A percentile compares a stretch with the other conserved stretches of the same genome.
Conservation (phyloP, 2,329 filamentous ascomycete species). For the Ophiostoma sp. region DNA sequence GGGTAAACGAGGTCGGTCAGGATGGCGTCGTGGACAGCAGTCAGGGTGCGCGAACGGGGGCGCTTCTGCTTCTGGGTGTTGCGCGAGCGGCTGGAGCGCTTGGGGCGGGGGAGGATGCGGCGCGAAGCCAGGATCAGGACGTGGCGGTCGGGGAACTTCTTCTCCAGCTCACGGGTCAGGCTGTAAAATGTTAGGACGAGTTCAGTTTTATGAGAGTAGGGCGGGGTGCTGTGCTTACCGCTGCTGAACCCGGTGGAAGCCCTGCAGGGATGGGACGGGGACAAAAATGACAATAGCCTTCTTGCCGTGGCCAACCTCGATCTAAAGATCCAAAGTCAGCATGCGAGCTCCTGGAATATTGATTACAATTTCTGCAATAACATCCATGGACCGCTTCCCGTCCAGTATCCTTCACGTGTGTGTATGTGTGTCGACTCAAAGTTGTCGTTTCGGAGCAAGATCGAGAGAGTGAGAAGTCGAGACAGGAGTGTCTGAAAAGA, state of each 20-base stretch:
- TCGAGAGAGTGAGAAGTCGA: not conserved
- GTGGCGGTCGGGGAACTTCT: conserved; percentile 99
- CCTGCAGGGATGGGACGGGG: conserved; percentile 95
- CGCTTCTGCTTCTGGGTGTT: conserved; percentile 98
- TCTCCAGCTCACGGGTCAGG: conserved; percentile 99
- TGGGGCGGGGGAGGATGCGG: conserved; percentile 97
- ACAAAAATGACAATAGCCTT: conserved; percentile 99
- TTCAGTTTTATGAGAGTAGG: not conserved
- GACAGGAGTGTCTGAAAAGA: not conserved
- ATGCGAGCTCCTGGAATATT: conserved; percentile 69
- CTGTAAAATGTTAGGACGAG: conserved; percentile 46
- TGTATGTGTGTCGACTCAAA: conserved; percentile 23
- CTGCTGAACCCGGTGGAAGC: conserved; percentile 99
- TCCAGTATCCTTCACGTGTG: conserved; percentile 56
- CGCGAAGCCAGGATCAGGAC: conserved; percentile 98
- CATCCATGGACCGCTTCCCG: conserved; percentile 73
- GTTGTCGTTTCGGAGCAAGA: not conserved
- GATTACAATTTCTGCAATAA: conserved; percentile 35
- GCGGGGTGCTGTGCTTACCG: conserved; percentile 64
- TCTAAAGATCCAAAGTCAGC: conserved; percentile 78
- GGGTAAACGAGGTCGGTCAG: conserved; percentile 98
- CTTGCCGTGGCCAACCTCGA: conserved; percentile 99
- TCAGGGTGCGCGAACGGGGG: conserved; percentile 94
- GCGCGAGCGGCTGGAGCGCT: conserved; percentile 95
- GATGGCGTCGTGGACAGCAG: conserved; percentile 98